phyloP scores from a whole-genome alignment of 768 basidiomycete species.

The Coprinopsis strossmayeri region DNA sequence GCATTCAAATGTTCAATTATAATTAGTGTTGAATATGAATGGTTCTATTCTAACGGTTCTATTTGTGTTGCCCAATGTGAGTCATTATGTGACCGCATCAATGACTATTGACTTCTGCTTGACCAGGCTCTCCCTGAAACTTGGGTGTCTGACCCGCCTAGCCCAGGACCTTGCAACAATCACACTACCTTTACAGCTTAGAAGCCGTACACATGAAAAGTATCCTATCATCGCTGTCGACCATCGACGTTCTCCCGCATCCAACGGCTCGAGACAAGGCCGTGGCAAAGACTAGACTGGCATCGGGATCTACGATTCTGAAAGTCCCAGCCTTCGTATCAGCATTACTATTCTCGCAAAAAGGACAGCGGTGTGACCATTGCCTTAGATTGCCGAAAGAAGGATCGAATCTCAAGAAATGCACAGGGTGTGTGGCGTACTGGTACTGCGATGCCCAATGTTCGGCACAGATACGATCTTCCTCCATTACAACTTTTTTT shows the following conservation, averaged over 20 bases:
- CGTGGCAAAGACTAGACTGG: constrained; percentile 30
- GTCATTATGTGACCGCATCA: no score
- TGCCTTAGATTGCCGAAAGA: constrained; percentile 40
- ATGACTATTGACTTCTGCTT: no score
- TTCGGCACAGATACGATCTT: constrained; percentile 24
- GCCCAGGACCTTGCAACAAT: no score
- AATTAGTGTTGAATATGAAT: no score
- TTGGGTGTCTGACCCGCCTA: no score
- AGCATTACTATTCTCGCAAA: constrained; percentile 47
- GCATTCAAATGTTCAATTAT: no score
- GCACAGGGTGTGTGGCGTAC: constrained; percentile 61
- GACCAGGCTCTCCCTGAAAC: no score
- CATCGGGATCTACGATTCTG: constrained; percentile 45
- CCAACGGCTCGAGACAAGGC: constrained; percentile 45
- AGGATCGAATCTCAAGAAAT: constrained; percentile 38
- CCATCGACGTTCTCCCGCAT: constrained; percentile 34
- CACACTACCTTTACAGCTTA: no score
- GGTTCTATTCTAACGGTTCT: no score
- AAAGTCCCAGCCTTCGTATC: constrained; percentile 37
- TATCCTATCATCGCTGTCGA: neutral
- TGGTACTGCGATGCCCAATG: constrained; percentile 70
- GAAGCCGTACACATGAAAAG: no score
- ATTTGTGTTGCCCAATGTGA: no score
- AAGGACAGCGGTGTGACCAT: constrained; percentile 60
- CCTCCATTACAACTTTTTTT: constrained; percentile 4